Base-by-base conservation (phyloP, 306 rosid genomes). In the Rosa rugosa region DNA sequence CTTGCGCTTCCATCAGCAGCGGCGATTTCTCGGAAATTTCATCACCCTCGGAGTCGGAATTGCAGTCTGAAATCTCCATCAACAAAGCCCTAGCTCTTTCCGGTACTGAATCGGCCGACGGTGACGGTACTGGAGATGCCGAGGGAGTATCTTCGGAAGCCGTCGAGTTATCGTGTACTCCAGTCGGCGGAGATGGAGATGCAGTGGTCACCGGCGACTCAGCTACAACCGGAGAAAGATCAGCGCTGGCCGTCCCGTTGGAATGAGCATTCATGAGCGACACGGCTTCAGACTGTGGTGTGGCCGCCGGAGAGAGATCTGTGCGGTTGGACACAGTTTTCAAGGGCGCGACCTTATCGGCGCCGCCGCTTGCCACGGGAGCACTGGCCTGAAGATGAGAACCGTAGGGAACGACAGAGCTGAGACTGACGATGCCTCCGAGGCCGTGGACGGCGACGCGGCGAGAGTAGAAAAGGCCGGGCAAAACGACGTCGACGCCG, bases 401-500 rank as follows among this genome's bases (percentile, higher is more conserved):
- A 12, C 14, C n/a, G 69, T 57, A 74, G 69, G 53, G 13, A 57
- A 74, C 25, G 6, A 13, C 40, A 0, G 78, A 57, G 69, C 41
- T 18, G 69, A 75, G 73, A 44, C 40, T 69, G 79, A 85, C 73
- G 57, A 75, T 75, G 2, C 83, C 80, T 18, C 34, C 80, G 25
- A 85, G 75, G 54, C 88, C 81, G 77, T 81, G 88, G 46, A 81
- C 81, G 1, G 78, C 81, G 16, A 81, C 27, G 53, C 41, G 78
- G 69, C 69, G 80, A 1, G 81, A 73, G 75, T 75, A 71, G 62
- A 42, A 81, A 38, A 85, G 57, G 0, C 78, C 83, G 0, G 85
- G 88, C 0, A 78, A 40, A 14, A 80, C 59, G 0, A 91, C 53
- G 1, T 83, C 77, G 7, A 89, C 82, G 18, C 90, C 89, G 46